A percentile compares a stretch with the other conserved stretches of the same genome.
phyloP scores from a whole-genome alignment of 805 yeast genomes.

The Phaffomyces thermotolerans region DNA sequence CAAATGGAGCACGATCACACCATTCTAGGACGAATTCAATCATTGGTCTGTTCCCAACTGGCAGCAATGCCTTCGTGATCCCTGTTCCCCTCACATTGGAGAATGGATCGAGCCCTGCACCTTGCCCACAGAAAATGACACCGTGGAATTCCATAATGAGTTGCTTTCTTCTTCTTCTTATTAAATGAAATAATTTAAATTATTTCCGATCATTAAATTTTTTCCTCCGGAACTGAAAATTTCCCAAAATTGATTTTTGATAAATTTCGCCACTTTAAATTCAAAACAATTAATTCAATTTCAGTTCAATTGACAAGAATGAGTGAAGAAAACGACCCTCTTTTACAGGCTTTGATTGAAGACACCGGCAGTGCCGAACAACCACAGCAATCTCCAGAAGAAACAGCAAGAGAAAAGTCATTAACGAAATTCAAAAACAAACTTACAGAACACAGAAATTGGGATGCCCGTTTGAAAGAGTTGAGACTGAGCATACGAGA shows the following conservation, averaged over 20 bases:
- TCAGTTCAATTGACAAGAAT: slow-evolving; percentile 18
- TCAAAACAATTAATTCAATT: not conserved
- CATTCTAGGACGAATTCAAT: slow-evolving; percentile 81
- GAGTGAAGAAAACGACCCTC: slow-evolving; percentile 71
- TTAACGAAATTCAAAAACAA: slow-evolving; percentile 74
- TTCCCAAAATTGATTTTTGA: not conserved
- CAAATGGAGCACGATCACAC: slow-evolving; percentile 85
- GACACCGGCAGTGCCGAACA: slow-evolving; percentile 6
- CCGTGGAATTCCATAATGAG: slow-evolving; percentile 83
- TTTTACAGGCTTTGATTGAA: slow-evolving; percentile 52
- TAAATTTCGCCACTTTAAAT: not conserved
- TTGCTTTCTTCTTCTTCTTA: too few relatives aligned
- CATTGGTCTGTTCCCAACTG: slow-evolving; percentile 87
- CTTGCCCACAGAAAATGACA: slow-evolving; percentile 82
- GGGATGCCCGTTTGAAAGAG: slow-evolving; percentile 86
- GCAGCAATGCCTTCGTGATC: slow-evolving; percentile 75
- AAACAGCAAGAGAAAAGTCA: slow-evolving; percentile 73
- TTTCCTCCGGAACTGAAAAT: too few relatives aligned
- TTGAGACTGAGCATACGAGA: slow-evolving; percentile 77
- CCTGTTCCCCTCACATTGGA: slow-evolving; percentile 57
- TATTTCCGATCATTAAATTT: too few relatives aligned
- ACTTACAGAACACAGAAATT: slow-evolving; percentile 85
- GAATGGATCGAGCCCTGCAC: slow-evolving; percentile 66
- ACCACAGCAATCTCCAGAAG: slow-evolving; percentile 33
- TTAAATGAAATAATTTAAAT: too few relatives aligned